These are phyloP conservation scores for Penicillium angulare DNA, from an alignment of 495 filamentous ascomycete genomes.

Conservation along the genomic window DNA sequence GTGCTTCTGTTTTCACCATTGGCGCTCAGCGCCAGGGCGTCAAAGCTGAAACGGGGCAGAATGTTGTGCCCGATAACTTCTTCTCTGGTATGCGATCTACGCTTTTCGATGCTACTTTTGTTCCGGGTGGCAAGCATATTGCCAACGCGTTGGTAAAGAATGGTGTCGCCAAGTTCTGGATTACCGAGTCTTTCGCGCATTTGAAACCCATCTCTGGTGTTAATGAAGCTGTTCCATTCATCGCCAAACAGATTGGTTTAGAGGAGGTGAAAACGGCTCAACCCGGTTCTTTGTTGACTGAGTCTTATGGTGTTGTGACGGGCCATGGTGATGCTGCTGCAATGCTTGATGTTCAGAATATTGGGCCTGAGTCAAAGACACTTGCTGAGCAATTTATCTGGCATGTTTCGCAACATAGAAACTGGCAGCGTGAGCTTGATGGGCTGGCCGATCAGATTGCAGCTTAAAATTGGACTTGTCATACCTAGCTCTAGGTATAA, in stretches of 20 bases:
- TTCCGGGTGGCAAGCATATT: conserved; percentile 71
- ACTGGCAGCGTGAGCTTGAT: conserved; percentile 70
- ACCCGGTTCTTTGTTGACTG: conserved; percentile 53
- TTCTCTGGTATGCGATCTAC: conserved; percentile 80
- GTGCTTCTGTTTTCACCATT: conserved; percentile 72
- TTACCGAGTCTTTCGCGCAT: conserved; percentile 80
- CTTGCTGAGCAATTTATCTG: conserved; percentile 67
- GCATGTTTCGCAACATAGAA: conserved; percentile 65
- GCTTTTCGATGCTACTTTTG: conserved; percentile 80
- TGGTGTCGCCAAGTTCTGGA: conserved; percentile 78
- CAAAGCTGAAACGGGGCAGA: conserved; percentile 50
- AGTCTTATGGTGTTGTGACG: conserved; percentile 46
- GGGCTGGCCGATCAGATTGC: conserved; percentile 51
- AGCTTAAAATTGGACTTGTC: conserved; percentile 25
- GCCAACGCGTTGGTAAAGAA: conserved; percentile 57
- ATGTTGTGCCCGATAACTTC: conserved; percentile 72
- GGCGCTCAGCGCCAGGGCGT: conserved; percentile 56
- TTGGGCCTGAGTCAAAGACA: conserved; percentile 51
- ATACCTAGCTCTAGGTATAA: background rate
- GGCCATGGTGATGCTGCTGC: conserved; percentile 33
- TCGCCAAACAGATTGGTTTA: conserved; percentile 52
- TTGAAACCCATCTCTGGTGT: conserved; percentile 75
- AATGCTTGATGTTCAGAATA: conserved; percentile 36
- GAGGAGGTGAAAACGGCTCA: conserved; percentile 54
- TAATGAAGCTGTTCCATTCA: conserved; percentile 66